Percentiles rank a stretch among this genome's conserved stretches.
These are phyloP conservation scores for Poterioochromonas sp. DNA, from an alignment of 352 stramenopile genomes.

Conservation along the genomic window DNA sequence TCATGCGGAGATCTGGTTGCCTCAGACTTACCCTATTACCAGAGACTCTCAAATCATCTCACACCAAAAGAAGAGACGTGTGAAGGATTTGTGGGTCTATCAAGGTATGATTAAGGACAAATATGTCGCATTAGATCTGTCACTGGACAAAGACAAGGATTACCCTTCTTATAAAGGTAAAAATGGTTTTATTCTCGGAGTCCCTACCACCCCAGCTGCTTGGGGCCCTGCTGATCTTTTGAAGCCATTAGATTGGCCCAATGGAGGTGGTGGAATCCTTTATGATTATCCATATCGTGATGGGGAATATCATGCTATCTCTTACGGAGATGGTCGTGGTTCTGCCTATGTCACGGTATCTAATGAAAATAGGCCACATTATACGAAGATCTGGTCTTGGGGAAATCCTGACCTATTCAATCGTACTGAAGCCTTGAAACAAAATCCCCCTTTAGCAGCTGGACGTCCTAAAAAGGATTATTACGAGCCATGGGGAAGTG, in stretches of 20 bases:
- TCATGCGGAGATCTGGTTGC: too few species aligned
- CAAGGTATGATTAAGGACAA: background rate
- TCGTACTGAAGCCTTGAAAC: constrained; percentile 17
- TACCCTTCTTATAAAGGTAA: background rate
- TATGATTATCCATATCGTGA: constrained; percentile 42
- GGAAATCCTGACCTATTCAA: constrained; percentile 37
- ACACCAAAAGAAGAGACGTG: background rate
- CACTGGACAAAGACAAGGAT: background rate
- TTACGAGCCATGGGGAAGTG: constrained; percentile 45
- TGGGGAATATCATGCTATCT: constrained; percentile 40
- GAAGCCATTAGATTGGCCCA: constrained; percentile 36
- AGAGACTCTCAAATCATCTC: background rate
- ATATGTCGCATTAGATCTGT: background rate
- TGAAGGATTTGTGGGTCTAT: background rate
- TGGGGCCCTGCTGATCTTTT: constrained; percentile 28
- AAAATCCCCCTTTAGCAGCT: constrained; percentile 29
- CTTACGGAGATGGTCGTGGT: constrained; percentile 29
- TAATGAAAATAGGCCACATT: constrained; percentile 30
- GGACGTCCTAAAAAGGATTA: constrained; percentile 40
- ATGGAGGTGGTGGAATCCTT: constrained; percentile 36
- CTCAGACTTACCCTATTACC: too few species aligned
- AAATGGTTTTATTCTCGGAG: background rate
- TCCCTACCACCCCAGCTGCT: constrained; percentile 17
- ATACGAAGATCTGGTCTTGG: constrained; percentile 45
- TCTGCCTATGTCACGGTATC: constrained; percentile 35